Evolutionary conservation across 2,329 filamentous ascomycete genomes (phyloP).

Genomic region (Neurospora sp.): DNA sequence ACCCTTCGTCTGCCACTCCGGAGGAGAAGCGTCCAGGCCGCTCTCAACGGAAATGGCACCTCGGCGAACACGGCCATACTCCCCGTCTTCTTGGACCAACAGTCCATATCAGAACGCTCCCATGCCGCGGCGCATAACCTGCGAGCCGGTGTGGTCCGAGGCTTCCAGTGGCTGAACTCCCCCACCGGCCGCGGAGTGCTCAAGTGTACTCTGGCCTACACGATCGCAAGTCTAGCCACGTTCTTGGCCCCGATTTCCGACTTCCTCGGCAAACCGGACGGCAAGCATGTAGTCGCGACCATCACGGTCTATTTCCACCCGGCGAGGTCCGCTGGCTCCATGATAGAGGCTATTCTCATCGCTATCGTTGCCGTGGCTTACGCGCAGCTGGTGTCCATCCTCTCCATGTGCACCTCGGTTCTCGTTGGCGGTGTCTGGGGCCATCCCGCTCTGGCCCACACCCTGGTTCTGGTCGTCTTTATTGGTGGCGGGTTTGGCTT

Average conservation of each 20-base stretch:
- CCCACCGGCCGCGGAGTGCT: constrained; percentile 70
- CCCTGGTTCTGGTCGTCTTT: constrained; percentile 71
- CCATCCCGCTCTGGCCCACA: constrained; percentile 63
- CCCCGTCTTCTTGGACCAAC: constrained; percentile 25
- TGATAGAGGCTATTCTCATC: constrained; percentile 75
- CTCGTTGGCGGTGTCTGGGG: constrained; percentile 61
- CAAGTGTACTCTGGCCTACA: constrained; percentile 85
- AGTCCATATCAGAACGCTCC: constrained; percentile 26
- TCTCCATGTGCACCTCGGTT: constrained; percentile 83
- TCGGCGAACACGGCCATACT: constrained; percentile 21
- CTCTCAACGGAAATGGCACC: constrained; percentile 26
- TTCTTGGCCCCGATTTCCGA: constrained; percentile 65
- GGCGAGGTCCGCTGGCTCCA: constrained; percentile 74
- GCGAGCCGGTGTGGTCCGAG: constrained; percentile 26
- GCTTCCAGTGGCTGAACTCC: constrained; percentile 56
- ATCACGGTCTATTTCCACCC: constrained; percentile 94
- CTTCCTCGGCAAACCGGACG: constrained; percentile 73
- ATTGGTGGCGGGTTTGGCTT: constrained; percentile 80
- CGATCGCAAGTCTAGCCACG: constrained; percentile 77
- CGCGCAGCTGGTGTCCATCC: constrained; percentile 62
- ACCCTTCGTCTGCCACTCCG: constrained; percentile 52
- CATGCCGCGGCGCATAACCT: constrained; percentile 27
- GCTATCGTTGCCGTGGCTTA: constrained; percentile 73
- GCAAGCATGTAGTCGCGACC: constrained; percentile 89
- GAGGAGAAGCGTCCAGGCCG: constrained; percentile 14